Base-by-base conservation (phyloP, 257 asterid species). In the Solanum pennellii region DNA sequence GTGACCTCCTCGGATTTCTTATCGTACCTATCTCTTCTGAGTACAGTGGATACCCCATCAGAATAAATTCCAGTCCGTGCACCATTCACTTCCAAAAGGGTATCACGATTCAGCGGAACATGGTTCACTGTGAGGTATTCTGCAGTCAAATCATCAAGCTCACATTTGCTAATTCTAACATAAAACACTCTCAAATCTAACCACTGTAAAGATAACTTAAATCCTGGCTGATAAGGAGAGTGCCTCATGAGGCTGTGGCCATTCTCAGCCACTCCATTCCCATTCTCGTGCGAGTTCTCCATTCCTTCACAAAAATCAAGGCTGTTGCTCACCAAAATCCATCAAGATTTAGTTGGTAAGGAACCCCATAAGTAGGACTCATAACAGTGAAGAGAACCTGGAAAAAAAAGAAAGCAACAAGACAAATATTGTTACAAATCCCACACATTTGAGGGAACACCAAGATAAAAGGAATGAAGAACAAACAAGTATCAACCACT, bases 141-240 rank as follows among this genome's bases (percentile, higher is more conserved):
- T 0, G 98, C 95, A 1, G 90, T 89, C 3, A 95, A 91, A 59
- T 91, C 92, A 85, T 92, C 91, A 35, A 95, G 89, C 87, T 89
- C 93, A n/a, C 97, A 93, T 87, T 91, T 94, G 94, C 92, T 92
- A 10, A 95, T 86, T 73, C 96, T 90, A 27, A 94, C 92, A 49
- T 94, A 95, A 37, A 94, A 94, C 45, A 95, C 97, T 87, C 93
- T 91, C 87, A 95, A 69, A 87, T 95, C 96, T 73, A 95, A 92
- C 98, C 98, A 95, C 6, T 86, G 92, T 68, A 94, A 85, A 33
- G 95, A 90, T 62, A 39, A 45, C 88, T 86, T 93, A 47, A 60
- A 75, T 52, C 60, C 72, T 3, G 89, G 89, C 56, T 86, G 92
- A 91, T 89, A 86, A 49, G 89, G 60, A 75, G 86, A 41, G 83